Percentiles rank a stretch among this genome's conserved stretches.
phyloP scores from a whole-genome alignment of 1,139 yeast genomes.

The Spathaspora sp. region DNA sequence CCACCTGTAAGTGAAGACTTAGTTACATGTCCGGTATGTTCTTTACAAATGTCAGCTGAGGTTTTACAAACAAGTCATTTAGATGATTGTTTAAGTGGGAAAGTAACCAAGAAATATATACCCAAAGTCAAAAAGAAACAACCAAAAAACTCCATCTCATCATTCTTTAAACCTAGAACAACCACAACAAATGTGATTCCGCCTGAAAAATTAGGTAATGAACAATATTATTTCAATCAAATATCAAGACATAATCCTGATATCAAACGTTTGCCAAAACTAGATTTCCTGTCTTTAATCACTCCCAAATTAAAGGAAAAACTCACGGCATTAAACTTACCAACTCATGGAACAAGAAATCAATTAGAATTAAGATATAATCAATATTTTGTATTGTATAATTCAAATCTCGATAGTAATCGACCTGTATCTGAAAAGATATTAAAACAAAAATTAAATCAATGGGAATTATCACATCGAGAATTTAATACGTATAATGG shows the following conservation, averaged over 20 bases:
- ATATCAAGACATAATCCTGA: constrained; percentile 26
- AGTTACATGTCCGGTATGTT: constrained; percentile 75
- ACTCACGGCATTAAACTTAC: constrained; percentile 52
- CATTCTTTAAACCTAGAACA: constrained; percentile 30
- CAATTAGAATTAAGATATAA: constrained; percentile 71
- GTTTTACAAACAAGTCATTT: constrained; percentile 66
- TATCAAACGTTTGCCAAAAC: constrained; percentile 47
- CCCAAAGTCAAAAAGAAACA: constrained; percentile 12
- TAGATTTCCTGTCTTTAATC: constrained; percentile 61
- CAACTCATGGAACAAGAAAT: constrained; percentile 60
- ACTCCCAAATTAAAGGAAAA: constrained; percentile 64
- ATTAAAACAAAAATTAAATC: constrained; percentile 53
- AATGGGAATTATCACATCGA: constrained; percentile 66
- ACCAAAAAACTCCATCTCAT: constrained; percentile 22
- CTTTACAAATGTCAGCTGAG: constrained; percentile 51
- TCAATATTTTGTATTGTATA: constrained; percentile 78
- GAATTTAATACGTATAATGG: constrained; percentile 26
- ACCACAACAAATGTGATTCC: constrained; percentile 5
- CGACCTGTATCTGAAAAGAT: constrained; percentile 60
- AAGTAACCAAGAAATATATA: constrained; percentile 7
- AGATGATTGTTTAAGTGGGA: constrained; percentile 60
- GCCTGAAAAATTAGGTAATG: constrained; percentile 19
- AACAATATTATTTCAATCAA: constrained; percentile 34
- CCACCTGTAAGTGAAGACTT: constrained; percentile 16
- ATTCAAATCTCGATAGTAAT: constrained; percentile 79